Base-by-base conservation (phyloP, 1,284 basidiomycete genomes). In the Heterobasidion irregulare region DNA sequence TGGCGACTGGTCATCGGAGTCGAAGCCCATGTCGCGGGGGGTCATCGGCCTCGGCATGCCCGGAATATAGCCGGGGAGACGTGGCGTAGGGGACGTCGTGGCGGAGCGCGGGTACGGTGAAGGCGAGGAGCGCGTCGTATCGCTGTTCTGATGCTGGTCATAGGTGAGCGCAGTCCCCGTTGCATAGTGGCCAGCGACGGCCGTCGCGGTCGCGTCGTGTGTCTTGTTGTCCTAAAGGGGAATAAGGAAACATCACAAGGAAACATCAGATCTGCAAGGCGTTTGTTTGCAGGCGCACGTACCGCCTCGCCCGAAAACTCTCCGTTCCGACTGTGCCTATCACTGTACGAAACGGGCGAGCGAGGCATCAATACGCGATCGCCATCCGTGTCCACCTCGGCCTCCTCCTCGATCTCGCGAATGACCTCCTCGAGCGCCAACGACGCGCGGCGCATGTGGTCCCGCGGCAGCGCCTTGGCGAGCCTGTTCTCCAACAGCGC, bases 1-100 rank as follows among this genome's bases (percentile, higher is more conserved):
- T 33, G 85, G 80, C 10, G 74, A 72, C 61, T 78, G 76, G 57
- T 89, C 86, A 56, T 90, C 88, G 46, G 76, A 65, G 54, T 89
- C 88, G 50, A 80, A 70, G 26, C 69, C 64, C 5, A 69, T 69
- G 58, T 88, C 84, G 57, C 80, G 81, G 19, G 89, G 89, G 9
- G 89, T 92, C 83, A 91, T 89, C 12, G 89, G 89, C 49, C 89
- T 75, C 36, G 86, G 86, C 89, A 92, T 92, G 6, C 89, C 89
- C 41, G 89, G 89, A 56, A 90, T 83, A 68, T 92, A 92, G n/a
- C 89, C 89, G 54, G 88, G 88, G 19, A 88, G 65, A 18, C 79
- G 80, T 55, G 82, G 83, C 2, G 79, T 76, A 53, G 86, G 86
- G 41, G 78, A 80, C 36, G 70, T 69, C 26, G 73, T 71, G 34